A percentile compares a stretch with the other conserved stretches of the same genome.
Evolutionary conservation across 345 rosid genomes (phyloP).

Genomic region (Raphanus raphanistrum): DNA sequence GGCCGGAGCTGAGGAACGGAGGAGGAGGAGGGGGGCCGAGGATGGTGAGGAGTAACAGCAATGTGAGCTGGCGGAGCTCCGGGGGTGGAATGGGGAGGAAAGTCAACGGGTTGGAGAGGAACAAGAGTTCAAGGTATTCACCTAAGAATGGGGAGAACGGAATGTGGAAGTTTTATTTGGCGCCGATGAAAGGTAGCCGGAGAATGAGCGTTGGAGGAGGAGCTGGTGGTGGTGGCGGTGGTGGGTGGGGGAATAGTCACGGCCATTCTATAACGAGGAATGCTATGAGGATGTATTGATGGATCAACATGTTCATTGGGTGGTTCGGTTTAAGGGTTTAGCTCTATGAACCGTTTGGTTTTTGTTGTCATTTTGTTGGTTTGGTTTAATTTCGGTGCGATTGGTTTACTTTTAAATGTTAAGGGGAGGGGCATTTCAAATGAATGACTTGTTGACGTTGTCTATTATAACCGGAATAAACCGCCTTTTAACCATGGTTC

Average conservation of each 20-base stretch:
- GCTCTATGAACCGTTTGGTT: conserved; percentile 16
- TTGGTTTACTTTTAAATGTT: conserved; percentile 42
- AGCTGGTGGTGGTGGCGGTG: conserved; percentile 38
- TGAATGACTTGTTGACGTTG: conserved; percentile 23
- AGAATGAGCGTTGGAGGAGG: conserved; percentile 19
- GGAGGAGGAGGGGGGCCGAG: conserved; percentile 56
- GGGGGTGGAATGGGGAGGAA: conserved; percentile 57
- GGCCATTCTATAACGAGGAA: conserved; percentile 92
- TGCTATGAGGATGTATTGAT: conserved; percentile 72
- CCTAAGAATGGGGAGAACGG: conserved; percentile 74
- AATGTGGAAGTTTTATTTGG: conserved; percentile 73
- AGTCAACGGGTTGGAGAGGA: conserved; percentile 62
- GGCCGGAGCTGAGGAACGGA: conserved; percentile 80
- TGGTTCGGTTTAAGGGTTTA: conserved; percentile 28
- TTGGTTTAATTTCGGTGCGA: conserved; percentile 33
- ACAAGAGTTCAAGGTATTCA: conserved; percentile 81
- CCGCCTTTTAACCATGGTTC: conserved; percentile 22
- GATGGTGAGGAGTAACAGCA: conserved; percentile 89
- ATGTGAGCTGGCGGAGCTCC: conserved; percentile 88
- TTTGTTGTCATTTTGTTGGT: conserved; percentile 18
- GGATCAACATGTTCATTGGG: conserved; percentile 43
- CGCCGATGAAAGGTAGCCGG: conserved; percentile 68
- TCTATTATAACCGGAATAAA: conserved; percentile 36
- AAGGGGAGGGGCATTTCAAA: conserved; percentile 18
- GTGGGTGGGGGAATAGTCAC: conserved; percentile 59